Evolutionary conservation across 2,329 filamentous ascomycete genomes (phyloP).

Genomic region (Colletotrichum spaethianum): DNA sequence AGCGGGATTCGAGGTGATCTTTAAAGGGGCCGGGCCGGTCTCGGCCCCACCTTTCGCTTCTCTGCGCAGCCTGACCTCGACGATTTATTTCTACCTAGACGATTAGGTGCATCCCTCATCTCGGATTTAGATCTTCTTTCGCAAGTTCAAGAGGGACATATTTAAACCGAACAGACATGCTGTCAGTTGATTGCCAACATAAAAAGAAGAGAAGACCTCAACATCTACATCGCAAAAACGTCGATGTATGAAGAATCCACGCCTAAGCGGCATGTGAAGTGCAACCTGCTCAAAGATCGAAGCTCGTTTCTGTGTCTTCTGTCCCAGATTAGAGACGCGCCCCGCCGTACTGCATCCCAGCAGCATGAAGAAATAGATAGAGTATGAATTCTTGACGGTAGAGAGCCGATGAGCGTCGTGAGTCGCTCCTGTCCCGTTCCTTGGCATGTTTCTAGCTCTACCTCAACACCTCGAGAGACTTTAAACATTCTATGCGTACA

Average conservation of each 20-base stretch:
- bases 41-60: conserved; percentile 16
- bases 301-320: background rate
- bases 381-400: background rate
- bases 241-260: background rate
- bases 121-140: background rate
- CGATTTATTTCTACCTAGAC: background rate
- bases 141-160: too few relatives aligned
- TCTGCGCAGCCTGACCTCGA: background rate
- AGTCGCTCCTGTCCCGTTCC: background rate
- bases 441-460: background rate
- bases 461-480: background rate
- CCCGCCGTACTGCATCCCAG: too few relatives aligned
- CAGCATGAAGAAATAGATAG: background rate
- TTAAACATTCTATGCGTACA: background rate
- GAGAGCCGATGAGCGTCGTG: background rate
- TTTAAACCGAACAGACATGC: background rate
- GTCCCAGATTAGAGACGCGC: background rate
- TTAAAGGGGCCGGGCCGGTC: conserved; percentile 24
- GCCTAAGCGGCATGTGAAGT: background rate
- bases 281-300: background rate
- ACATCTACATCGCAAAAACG: background rate
- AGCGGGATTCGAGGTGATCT: conserved; percentile 27
- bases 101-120: too few relatives aligned
- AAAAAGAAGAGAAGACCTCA: background rate
- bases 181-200: background rate